A percentile compares a stretch with the other conserved stretches of the same genome.
Evolutionary conservation across 768 basidiomycete species (phyloP).

Genomic region (Clavaria fumosa): DNA sequence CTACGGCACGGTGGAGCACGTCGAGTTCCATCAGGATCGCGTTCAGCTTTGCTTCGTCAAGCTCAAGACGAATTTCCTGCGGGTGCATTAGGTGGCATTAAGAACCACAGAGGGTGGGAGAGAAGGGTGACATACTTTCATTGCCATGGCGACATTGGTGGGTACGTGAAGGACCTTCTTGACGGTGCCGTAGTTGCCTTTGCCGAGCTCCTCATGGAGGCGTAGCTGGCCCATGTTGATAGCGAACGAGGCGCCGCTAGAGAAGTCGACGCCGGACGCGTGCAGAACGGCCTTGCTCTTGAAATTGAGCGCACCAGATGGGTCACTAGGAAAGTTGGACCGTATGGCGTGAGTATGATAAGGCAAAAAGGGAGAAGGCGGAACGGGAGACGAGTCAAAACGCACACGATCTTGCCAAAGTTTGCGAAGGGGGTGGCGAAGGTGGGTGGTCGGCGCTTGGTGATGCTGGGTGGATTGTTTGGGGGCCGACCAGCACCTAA

Average conservation of each 20-base stretch:
- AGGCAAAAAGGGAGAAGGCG: constrained; percentile 5
- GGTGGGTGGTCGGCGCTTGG: constrained; percentile 23
- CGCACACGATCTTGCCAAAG: constrained; percentile 84
- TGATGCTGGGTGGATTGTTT: constrained; percentile 25
- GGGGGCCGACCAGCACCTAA: constrained; percentile 55
- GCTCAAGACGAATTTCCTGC: constrained; percentile 93
- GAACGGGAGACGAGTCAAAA: constrained; percentile 5
- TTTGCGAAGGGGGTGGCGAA: constrained; percentile 77
- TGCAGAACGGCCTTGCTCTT: constrained; percentile 86
- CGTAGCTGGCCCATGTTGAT: constrained; percentile 93
- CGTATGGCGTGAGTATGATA: neutral
- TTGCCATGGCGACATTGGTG: constrained; percentile 93
- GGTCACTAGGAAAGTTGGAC: constrained; percentile 56
- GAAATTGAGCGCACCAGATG: constrained; percentile 91
- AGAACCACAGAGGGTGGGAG: neutral
- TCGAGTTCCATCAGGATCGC: constrained; percentile 99
- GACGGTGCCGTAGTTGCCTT: constrained; percentile 95
- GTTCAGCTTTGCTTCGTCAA: constrained; percentile 85
- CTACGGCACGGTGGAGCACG: constrained; percentile 84
- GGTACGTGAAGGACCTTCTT: constrained; percentile 91
- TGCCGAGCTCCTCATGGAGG: constrained; percentile 85
- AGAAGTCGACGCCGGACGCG: constrained; percentile 73
- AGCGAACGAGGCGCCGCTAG: constrained; percentile 74
- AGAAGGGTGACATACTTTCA: constrained; percentile 58
- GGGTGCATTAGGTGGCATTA: constrained; percentile 6